phyloP scores from a whole-genome alignment of 169 alveolate genomes.

The Eimeria praecox region DNA sequence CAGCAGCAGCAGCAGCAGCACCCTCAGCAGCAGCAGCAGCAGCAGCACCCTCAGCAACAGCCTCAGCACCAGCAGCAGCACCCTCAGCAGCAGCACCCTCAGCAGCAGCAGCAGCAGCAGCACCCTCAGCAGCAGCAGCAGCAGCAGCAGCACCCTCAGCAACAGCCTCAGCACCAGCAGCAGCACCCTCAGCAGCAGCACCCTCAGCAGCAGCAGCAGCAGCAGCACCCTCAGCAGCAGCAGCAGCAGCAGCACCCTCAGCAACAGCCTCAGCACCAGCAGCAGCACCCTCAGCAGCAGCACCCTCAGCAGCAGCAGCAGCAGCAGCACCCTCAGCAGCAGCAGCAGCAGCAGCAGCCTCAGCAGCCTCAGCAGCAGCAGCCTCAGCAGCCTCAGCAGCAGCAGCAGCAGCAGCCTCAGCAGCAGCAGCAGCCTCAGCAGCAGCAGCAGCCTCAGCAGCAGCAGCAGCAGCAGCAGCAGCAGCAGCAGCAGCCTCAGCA shows the following conservation, averaged over 20 bases:
- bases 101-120: no score
- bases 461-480: conserved; percentile 31
- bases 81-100: no score
- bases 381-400: not conserved
- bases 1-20: not conserved
- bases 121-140: conserved; percentile 65
- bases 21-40: not conserved
- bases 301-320: no score
- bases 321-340: not conserved
- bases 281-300: no score
- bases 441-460: conserved; percentile 20
- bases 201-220: not conserved
- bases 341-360: conserved; percentile 11
- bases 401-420: not conserved
- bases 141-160: conserved; percentile 2
- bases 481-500: conserved; percentile 25
- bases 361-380: conserved; percentile 25
- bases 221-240: not conserved
- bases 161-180: no score
- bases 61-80: conserved; percentile 40
- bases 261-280: not conserved
- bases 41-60: no score
- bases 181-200: no score
- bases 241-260: not conserved
- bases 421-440: conserved; percentile 26